Base-by-base conservation (phyloP, 2,329 filamentous ascomycete genomes). In the Fusarium algeriense region DNA sequence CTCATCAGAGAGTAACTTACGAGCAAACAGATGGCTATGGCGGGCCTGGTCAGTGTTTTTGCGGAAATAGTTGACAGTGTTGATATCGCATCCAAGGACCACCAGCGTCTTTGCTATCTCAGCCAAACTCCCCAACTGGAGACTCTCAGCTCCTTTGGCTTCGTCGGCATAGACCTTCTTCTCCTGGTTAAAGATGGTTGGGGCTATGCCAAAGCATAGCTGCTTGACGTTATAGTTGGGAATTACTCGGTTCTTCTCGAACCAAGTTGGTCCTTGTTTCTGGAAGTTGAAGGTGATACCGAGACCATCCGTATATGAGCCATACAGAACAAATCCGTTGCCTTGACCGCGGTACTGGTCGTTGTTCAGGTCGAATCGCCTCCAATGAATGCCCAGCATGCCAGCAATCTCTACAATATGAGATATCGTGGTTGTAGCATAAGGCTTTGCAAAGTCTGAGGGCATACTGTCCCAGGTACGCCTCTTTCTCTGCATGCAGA, bases 331-430 rank as follows among this genome's bases (percentile, higher is more conserved):
- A 58, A 77, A 81, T 1, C 81, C 80, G 55, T 82, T 82, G 9
- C 80, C 80, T 26, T 82, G 77, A 0, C 79, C 80, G 8, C 77
- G 79, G 6, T 83, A 77, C 19, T 79, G 78, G 70, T 83, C 80
- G 6, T 75, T 69, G 12, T 74, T 76, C 2, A 79, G 75, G 28
- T 83, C 80, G 37, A 84, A 84, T 5, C 79, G 76, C 46, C 78
- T 83, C 83, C 83, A 84, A 56, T 84, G 76, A 8, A 84, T 76
- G 7, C 83, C 80, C 3, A 82, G 60, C 75, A 82, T 78, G 12
- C 75, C 78, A 0, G 78, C 79, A 7, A 81, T 76, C 66, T 81
- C 80, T 1, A 82, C 73, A 2, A 82, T 63, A 50, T 82, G 79
- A 11, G 73, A 79, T 15, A 82, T 79, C 7, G 79, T 81, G 6